These are phyloP conservation scores for Ustilago crameri DNA, from an alignment of 1,284 basidiomycete species.

Conservation along the genomic window DNA sequence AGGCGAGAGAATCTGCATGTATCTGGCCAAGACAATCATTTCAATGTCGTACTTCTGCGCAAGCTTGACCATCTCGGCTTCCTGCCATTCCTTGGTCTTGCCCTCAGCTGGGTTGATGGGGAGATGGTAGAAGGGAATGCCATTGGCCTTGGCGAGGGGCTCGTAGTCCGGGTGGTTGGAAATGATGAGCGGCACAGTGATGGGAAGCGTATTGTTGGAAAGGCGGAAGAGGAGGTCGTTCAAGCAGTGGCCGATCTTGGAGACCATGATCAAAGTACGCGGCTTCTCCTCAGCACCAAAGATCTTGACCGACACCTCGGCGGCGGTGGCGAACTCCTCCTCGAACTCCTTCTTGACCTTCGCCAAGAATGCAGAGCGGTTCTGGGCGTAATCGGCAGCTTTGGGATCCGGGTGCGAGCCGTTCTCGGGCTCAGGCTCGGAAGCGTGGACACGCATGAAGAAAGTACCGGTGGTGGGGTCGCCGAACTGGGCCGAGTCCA, in stretches of 20 bases:
- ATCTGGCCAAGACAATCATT: conserved; percentile 64
- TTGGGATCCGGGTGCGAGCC: conserved; percentile 33
- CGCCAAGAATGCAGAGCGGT: conserved; percentile 32
- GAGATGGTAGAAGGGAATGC: conserved; percentile 66
- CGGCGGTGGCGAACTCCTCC: conserved; percentile 52
- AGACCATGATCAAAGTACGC: conserved; percentile 65
- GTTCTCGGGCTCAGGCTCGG: conserved; percentile 35
- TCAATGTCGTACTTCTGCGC: conserved; percentile 62
- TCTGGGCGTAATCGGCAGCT: conserved; percentile 32
- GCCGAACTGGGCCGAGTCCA: conserved; percentile 65
- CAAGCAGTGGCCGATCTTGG: conserved; percentile 66
- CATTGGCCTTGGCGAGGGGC: conserved; percentile 58
- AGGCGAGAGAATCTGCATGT: conserved; percentile 65
- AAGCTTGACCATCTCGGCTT: conserved; percentile 62
- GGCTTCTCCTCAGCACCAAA: conserved; percentile 59
- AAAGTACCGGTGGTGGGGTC: conserved; percentile 62
- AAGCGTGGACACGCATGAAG: conserved; percentile 67
- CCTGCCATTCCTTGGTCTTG: conserved; percentile 66
- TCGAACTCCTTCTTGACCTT: conserved; percentile 54
- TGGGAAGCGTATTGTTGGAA: conserved; percentile 55
- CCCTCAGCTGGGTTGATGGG: conserved; percentile 59
- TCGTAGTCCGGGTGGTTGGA: conserved; percentile 65
- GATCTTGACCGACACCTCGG: conserved; percentile 52
- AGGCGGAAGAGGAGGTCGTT: conserved; percentile 65
- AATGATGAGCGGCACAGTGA: conserved; percentile 63